Conservation (phyloP, 176 grass and related monocot species). For the Aegilops umbellulata region DNA sequence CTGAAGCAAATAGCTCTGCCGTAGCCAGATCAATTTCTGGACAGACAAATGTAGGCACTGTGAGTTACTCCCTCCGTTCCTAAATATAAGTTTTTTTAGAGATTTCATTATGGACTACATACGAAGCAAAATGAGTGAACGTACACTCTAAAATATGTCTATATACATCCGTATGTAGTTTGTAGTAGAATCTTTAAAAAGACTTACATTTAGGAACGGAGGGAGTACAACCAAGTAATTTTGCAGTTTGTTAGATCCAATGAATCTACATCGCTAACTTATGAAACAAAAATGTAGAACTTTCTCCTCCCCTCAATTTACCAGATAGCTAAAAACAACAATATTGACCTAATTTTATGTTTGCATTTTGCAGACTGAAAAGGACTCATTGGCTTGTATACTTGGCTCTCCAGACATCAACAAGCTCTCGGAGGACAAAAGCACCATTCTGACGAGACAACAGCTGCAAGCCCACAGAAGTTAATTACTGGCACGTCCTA, state of each 20-base stretch:
- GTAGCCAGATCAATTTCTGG: not conserved
- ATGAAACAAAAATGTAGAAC: not conserved
- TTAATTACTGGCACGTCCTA: conserved; percentile 27
- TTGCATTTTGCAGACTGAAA: conserved; percentile 28
- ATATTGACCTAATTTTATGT: not conserved
- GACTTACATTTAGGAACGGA: too few relatives aligned
- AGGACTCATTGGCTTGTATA: conserved; percentile 52
- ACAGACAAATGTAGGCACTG: not conserved
- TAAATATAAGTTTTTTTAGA: too few relatives aligned
- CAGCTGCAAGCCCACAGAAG: conserved; percentile 37
- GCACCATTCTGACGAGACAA: conserved; percentile 29
- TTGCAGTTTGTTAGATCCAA: not conserved
- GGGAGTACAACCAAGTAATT: not conserved
- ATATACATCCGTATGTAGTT: too few relatives aligned
- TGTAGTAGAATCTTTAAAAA: too few relatives aligned
- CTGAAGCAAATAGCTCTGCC: conserved; percentile 14
- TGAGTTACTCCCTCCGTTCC: too few relatives aligned
- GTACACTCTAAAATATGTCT: too few relatives aligned
- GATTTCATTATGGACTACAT: too few relatives aligned
- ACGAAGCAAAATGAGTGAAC: too few relatives aligned
- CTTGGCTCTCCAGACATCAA: conserved; percentile 40
- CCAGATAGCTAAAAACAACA: not conserved
- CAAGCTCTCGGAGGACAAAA: conserved; percentile 1
- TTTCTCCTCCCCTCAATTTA: not conserved
- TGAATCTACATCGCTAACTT: not conserved